These are phyloP conservation scores for Panicum virgatum DNA, from an alignment of 202 grass and related monocot genomes.

Conservation along the genomic window DNA sequence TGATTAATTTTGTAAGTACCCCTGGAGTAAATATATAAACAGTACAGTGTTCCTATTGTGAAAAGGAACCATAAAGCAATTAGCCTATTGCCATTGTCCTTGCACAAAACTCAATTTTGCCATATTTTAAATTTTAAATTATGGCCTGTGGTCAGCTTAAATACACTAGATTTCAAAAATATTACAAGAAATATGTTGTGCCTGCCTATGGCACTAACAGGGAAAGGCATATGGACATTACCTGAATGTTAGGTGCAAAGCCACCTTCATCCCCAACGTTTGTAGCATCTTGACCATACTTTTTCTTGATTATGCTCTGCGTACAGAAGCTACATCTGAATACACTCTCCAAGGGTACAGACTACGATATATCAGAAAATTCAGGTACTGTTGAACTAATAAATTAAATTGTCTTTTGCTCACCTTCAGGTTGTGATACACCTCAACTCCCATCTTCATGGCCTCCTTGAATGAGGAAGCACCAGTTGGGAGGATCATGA, in stretches of 20 bases:
- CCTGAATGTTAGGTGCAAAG: conserved; percentile 99
- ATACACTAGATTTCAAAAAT: background rate
- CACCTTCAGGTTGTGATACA: conserved; percentile 95
- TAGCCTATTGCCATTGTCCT: background rate
- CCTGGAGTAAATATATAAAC: background rate
- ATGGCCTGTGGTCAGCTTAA: background rate
- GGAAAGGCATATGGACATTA: conserved; percentile 13
- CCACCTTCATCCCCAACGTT: conserved; percentile 99
- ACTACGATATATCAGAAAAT: background rate
- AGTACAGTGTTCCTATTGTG: background rate
- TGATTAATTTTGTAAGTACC: background rate
- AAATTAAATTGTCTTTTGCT: too few species aligned
- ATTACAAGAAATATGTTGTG: background rate
- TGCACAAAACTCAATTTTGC: background rate
- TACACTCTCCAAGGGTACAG: background rate
- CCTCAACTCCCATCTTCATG: conserved; percentile 99
- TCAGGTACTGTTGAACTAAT: too few species aligned
- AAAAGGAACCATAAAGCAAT: background rate
- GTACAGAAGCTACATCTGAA: background rate
- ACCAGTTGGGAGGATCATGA: conserved; percentile 94
- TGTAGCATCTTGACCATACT: conserved; percentile 94
- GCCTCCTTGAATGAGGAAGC: conserved; percentile 91
- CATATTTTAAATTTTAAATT: conserved; percentile 8
- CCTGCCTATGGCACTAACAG: background rate
- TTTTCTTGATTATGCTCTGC: conserved; percentile 86